Evolutionary conservation across 2,329 filamentous ascomycete genomes (phyloP), one percentile per base, ranked within the genome.

Genomic region (Neurospora sp.): DNA sequence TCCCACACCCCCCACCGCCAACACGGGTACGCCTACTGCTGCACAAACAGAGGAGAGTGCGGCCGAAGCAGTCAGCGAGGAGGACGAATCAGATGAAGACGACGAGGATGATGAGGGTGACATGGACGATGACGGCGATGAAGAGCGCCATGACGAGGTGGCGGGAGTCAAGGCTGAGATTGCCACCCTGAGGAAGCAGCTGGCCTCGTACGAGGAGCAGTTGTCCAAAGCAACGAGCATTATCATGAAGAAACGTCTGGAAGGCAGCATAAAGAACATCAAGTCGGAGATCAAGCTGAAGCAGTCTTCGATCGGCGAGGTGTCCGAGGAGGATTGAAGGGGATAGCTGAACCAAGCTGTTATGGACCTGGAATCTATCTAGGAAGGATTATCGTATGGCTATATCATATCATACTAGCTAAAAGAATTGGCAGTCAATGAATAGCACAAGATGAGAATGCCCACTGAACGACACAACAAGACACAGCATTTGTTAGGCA

Each of bases 111-210:
- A 86, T 1, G 84, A 83, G 5, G 84, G 84, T 12, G 85, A 85
- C 10, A 84, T 84, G 52, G 83, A 84, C 40, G 84, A 86, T 3
- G 85, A 86, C 62, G 79, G 84, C 15, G 86, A 87, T 69, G 85
- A 86, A 36, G 86, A 87, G 67, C 80, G 85, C 71, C 81, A 83
- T 23, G 83, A 86, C 66, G 82, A 86, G 72, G 81, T 84, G 72
- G 83, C 86, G 72, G 85, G 86, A 71, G 83, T 87, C 72, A 83
- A 84, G 73, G 85, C 85, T 74, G 86, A 87, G 72, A 84, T 87
- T 68, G 80, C 82, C 67, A 82, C 84, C 68, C 80, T 88, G 70
- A 81, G 86, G 77, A 85, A 82, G 75, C 81, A 85, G 74, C 81
- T 87, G 19, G 79, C 80, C 43, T 77, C 78, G 41, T 80, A 83